Percentiles rank a stretch among this genome's conserved stretches.
Conservation (phyloP, 495 filamentous ascomycete species). For the Penicillium tannophilum region DNA sequence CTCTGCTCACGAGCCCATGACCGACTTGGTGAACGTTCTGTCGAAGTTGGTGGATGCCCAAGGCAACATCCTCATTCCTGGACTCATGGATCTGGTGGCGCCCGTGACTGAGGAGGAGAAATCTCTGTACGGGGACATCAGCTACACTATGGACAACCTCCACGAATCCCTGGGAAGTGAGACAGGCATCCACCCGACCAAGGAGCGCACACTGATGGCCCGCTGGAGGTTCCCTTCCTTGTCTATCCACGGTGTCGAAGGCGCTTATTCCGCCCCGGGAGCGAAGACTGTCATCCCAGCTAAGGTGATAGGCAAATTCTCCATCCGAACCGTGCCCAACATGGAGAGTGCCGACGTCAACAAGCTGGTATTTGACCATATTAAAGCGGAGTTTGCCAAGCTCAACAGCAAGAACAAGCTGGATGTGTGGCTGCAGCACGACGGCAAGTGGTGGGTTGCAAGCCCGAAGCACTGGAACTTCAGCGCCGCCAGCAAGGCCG, state of each 20-base stretch:
- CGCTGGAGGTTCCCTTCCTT: slow-evolving; percentile 93
- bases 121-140: slow-evolving; percentile 77
- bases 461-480: slow-evolving; percentile 99
- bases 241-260: slow-evolving; percentile 95
- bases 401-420: slow-evolving; percentile 88
- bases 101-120: slow-evolving; percentile 86
- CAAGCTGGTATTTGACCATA: slow-evolving; percentile 74
- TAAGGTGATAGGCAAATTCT: slow-evolving; percentile 97
- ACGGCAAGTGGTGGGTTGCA: slow-evolving; percentile 98
- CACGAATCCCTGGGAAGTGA: slow-evolving; percentile 86
- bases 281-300: slow-evolving; percentile 99
- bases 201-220: slow-evolving; percentile 89
- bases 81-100: slow-evolving; percentile 87
- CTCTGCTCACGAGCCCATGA: slow-evolving; percentile 97
- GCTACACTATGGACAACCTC: slow-evolving; percentile 93
- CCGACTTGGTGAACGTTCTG: slow-evolving; percentile 82
- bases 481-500: slow-evolving; percentile 85
- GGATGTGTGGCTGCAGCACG: slow-evolving; percentile 78
- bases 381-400: slow-evolving; percentile 78
- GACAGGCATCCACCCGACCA: slow-evolving; percentile 81
- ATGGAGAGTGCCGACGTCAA: slow-evolving; percentile 94
- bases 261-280: slow-evolving; percentile 88
- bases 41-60: slow-evolving; percentile 81
- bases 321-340: slow-evolving; percentile 93
- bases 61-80: slow-evolving; percentile 87